These are phyloP conservation scores for Huntiella savannae DNA, from an alignment of 2,329 filamentous ascomycete species.

Conservation along the genomic window DNA sequence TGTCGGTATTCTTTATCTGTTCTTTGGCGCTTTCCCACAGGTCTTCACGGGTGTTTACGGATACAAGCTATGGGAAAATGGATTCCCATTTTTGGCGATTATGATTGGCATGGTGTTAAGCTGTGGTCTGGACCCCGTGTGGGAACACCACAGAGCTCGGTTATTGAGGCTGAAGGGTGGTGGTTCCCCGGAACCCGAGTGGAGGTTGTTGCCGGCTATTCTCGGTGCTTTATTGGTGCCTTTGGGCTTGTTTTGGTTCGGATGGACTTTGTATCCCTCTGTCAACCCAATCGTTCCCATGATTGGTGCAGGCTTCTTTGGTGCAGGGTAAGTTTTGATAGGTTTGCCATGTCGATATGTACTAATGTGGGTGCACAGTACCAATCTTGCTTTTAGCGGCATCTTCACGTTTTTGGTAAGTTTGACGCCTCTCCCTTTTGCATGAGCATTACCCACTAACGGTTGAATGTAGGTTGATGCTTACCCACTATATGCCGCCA, in stretches of 20 bases:
- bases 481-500: conserved; percentile 57
- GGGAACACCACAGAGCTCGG: conserved; percentile 42
- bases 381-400: conserved; percentile 60
- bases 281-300: conserved; percentile 64
- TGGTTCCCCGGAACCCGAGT: conserved; percentile 56
- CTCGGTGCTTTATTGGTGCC: conserved; percentile 61
- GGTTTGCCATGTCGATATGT: conserved; percentile 2
- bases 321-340: conserved; percentile 39
- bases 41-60: conserved; percentile 58
- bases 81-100: conserved; percentile 59
- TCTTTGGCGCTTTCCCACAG: conserved; percentile 73
- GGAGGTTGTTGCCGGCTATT: conserved; percentile 58
- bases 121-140: conserved; percentile 45
- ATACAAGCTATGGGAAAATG: conserved; percentile 61
- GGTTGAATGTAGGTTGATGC: conserved; percentile 38
- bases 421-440: conserved; percentile 12
- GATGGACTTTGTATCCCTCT: conserved; percentile 57
- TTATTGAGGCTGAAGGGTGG: neutral
- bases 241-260: conserved; percentile 71
- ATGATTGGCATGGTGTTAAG: conserved; percentile 47
- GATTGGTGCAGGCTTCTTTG: conserved; percentile 54
- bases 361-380: conserved; percentile 26
- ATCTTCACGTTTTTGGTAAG: conserved; percentile 75
- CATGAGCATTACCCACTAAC: conserved; percentile 8
- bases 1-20: conserved; percentile 76